Percentiles rank a stretch among this genome's conserved stretches.
phyloP scores from a whole-genome alignment of 1,139 yeast species.

The Scheffersomyces insectosa region DNA sequence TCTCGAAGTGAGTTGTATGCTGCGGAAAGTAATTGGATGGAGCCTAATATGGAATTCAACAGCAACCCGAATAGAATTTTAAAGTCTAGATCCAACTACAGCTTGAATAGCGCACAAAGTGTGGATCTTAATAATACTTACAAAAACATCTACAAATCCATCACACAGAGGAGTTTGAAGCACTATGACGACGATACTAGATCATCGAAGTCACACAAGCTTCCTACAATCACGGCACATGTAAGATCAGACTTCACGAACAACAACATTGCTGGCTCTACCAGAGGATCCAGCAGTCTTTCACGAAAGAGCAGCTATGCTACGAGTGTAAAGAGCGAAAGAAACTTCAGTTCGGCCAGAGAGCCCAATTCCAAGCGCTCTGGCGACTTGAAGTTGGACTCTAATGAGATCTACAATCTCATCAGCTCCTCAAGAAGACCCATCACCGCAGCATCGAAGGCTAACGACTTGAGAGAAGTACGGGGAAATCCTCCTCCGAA shows the following conservation, averaged over 20 bases:
- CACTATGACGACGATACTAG: constrained; percentile 14
- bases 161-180: constrained; percentile 34
- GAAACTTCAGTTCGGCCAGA: background rate
- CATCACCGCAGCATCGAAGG: background rate
- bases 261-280: background rate
- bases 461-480: constrained; percentile 5
- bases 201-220: constrained; percentile 1
- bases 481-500: background rate
- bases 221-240: constrained; percentile 1
- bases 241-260: background rate
- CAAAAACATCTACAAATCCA: constrained; percentile 36
- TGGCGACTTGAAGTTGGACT: constrained; percentile 4
- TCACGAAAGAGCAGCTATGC: constrained; percentile 7
- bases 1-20: constrained; percentile 44
- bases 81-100: constrained; percentile 31
- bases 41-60: constrained; percentile 24
- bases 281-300: background rate
- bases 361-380: background rate
- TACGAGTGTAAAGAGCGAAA: constrained; percentile 5
- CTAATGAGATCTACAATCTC: constrained; percentile 17
- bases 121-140: constrained; percentile 30
- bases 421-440: constrained; percentile 3
- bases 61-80: constrained; percentile 9
- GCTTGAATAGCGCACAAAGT: constrained; percentile 17
- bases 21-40: constrained; percentile 48